Evolutionary conservation across 495 filamentous ascomycete genomes (phyloP), one percentile per base, ranked within the genome.

Genomic region (Endocarpon pusillum): DNA sequence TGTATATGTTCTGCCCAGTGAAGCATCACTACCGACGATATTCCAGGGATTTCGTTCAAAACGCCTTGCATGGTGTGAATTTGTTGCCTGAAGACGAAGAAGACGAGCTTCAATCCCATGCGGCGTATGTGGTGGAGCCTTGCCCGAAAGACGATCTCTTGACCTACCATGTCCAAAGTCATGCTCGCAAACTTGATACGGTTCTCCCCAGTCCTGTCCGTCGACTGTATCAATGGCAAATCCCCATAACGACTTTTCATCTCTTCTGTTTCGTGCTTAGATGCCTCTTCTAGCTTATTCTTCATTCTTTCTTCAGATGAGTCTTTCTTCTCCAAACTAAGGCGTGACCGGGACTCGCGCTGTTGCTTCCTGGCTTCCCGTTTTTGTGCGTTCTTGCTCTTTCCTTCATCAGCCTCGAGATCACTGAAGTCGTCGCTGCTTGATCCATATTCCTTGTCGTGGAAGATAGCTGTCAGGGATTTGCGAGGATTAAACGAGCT

Each of bases 81-180:
- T 49, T 81, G 75, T 60, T 92, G 78, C 31, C 85, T 73, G 40
- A 96, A 74, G 43, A 89, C 78, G 42, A 93, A 59, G 54, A 94
- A 94, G 39, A 73, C 78, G 53, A 96, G 73, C 54, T 92, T 87
- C 42, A 81, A 70, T 41, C 84, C 82, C 64, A 94, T 76, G 34
- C 78, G 77, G 35, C 87, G 71, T 2, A 82, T 53, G 39, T 85
- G 81, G 51, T 94, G 83, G 22, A 96, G 55, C 45, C 81, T 74
- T 4, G 79, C 85, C n/a, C 78, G 74, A 43, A 94, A 75, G 32
- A 63, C 53, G 29, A 93, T 62, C 30, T 71, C 64, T 51, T 87
- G 67, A 21, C 78, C 81, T 4, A 75, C 55, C 49, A 75, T 57
- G 16, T 57, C 57, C 12, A 68, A 58, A 14, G 63, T 62, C 15